These are phyloP conservation scores for Exophiala aquamarina DNA, from an alignment of 2,329 filamentous ascomycete genomes.

Conservation along the genomic window DNA sequence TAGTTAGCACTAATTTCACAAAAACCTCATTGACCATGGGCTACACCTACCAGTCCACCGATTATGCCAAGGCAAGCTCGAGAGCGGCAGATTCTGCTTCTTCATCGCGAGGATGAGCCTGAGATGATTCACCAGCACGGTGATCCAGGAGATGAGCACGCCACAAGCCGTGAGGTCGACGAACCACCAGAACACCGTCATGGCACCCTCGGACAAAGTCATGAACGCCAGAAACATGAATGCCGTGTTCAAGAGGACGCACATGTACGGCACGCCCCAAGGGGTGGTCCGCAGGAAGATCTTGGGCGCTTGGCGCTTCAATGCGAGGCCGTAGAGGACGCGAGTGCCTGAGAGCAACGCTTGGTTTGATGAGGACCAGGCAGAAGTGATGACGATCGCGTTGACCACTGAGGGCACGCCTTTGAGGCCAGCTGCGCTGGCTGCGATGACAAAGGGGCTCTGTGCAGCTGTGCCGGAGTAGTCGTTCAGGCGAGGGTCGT, in stretches of 20 bases:
- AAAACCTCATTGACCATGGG: not conserved
- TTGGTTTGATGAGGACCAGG: slow-evolving; percentile 45
- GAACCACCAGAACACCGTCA: slow-evolving; percentile 67
- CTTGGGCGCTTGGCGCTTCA: slow-evolving; percentile 39
- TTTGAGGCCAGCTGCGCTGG: slow-evolving; percentile 36
- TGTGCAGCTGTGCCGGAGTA: slow-evolving; percentile 39
- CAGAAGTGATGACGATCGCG: slow-evolving; percentile 40
- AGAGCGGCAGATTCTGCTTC: slow-evolving; percentile 53
- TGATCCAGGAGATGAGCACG: slow-evolving; percentile 63
- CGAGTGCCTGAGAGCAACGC: slow-evolving; percentile 39
- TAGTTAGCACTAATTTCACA: too few relatives aligned
- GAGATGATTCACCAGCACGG: slow-evolving; percentile 61
- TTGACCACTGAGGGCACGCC: slow-evolving; percentile 42
- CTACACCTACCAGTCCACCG: slow-evolving; percentile 58
- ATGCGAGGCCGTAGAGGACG: slow-evolving; percentile 39
- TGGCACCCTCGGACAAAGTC: slow-evolving; percentile 43
- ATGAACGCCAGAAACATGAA: slow-evolving; percentile 30
- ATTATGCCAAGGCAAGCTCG: slow-evolving; percentile 62
- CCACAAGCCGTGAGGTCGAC: slow-evolving; percentile 62
- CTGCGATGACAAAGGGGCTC: slow-evolving; percentile 55
- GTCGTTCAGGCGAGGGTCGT: slow-evolving; percentile 33
- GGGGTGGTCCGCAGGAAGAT: slow-evolving; percentile 32
- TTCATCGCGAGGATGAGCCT: slow-evolving; percentile 56
- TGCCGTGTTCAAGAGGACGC: slow-evolving; percentile 22
- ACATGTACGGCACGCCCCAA: slow-evolving; percentile 27